Conservation (phyloP, 441 rosid species). For the Mallotus japonicus region DNA sequence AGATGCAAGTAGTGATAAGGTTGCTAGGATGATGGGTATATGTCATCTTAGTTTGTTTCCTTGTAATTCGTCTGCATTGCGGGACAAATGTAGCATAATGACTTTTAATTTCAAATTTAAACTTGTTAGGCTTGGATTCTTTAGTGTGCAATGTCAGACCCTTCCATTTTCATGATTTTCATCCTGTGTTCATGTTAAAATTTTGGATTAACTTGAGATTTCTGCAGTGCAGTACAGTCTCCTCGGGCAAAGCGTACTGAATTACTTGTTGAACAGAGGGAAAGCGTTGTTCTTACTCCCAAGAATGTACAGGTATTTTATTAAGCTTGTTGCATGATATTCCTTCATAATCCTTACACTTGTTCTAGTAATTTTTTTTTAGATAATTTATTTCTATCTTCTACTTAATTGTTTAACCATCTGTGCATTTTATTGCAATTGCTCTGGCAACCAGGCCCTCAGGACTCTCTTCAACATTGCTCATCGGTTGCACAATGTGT, state of each 20-base stretch:
- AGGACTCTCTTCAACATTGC: constrained; percentile 97
- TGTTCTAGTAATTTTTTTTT: constrained; percentile 3
- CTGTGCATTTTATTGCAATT: constrained; percentile 27
- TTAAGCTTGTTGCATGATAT: constrained; percentile 15
- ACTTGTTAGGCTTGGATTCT: background rate
- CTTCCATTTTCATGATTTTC: background rate
- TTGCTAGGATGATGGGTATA: background rate
- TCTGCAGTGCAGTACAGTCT: constrained; percentile 66
- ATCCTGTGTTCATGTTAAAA: constrained; percentile 19
- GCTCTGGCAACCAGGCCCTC: constrained; percentile 60
- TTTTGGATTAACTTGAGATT: constrained; percentile 44
- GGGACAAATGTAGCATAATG: background rate
- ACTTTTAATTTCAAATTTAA: background rate
- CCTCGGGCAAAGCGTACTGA: constrained; percentile 89
- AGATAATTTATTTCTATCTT: background rate
- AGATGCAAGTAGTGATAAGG: background rate
- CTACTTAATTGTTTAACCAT: constrained; percentile 23
- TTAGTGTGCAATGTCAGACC: background rate
- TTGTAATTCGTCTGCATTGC: background rate
- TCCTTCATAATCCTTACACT: constrained; percentile 8
- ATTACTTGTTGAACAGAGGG: constrained; percentile 65
- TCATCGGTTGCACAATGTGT: constrained; percentile 89
- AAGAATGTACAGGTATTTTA: constrained; percentile 93
- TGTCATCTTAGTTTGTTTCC: background rate
- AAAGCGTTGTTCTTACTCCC: constrained; percentile 75